Evolutionary conservation across 306 rosid genomes (phyloP), one percentile per base, ranked within the genome.

Genomic region (Carpinus fangiana): DNA sequence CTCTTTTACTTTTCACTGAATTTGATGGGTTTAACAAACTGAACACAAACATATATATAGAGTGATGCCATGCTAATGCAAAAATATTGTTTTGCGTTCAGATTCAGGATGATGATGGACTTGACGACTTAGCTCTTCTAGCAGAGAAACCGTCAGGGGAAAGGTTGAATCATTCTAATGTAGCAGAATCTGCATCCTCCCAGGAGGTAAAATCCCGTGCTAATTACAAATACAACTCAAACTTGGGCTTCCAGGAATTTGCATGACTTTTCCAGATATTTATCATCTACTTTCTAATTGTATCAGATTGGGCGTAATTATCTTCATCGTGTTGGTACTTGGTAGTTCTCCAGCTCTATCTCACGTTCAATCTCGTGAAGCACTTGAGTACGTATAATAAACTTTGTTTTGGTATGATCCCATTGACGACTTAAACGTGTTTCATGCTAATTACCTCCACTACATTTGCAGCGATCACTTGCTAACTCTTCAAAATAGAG

Each of bases 51-150:
- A 34, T 51, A 17, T 46, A 34, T 51, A 17, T 34, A 7, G 10
- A 5, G 70, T 79, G 70, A 75, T 78, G 41, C 81, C 78, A 52
- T 8, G 57, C 7, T 52, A 8, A 52, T 17, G 7, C 57, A 13
- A 13, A 52, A 52, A 12, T 52, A 12, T 52, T 52, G 18, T 17
- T 52, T 52, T 4, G 17, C 6, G n/a, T 76, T 79, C 85, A 94
- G 98, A 94, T 94, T 85, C 95, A 90, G 84, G 97, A 92, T 81
- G 97, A 87, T 69, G 91, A 85, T 73, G 84, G 47, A 69, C 74
- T 69, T 34, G 80, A 92, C 69, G 85, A 88, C 70, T 74, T 74
- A 77, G 77, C 78, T 81, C 80, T 85, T 85, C 87, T 86, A 1
- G 83, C 70, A 4, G 93, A 85, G 78, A 83, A 82, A 66, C 77